These are phyloP conservation scores for Talaromyces trachyspermus DNA, from an alignment of 495 filamentous ascomycete species.

Conservation along the genomic window DNA sequence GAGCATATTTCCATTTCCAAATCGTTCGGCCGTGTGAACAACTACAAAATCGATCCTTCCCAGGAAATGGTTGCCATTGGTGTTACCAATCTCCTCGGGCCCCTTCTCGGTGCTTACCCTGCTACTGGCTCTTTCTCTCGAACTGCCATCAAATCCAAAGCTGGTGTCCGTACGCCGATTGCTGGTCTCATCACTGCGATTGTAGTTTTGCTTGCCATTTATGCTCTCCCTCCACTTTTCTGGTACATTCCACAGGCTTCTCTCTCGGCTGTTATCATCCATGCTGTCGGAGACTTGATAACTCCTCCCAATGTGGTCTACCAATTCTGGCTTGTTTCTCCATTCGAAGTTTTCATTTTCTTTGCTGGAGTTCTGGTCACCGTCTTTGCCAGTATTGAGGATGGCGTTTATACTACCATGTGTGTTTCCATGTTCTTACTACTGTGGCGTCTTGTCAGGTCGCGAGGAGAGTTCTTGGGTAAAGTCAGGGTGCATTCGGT, in stretches of 20 bases:
- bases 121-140: slow-evolving; percentile 96
- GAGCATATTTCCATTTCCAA: slow-evolving; percentile 98
- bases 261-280: slow-evolving; percentile 93
- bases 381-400: slow-evolving; percentile 79
- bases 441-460: slow-evolving; percentile 77
- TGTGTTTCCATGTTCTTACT: slow-evolving; percentile 68
- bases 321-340: slow-evolving; percentile 91
- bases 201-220: slow-evolving; percentile 91
- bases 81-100: slow-evolving; percentile 82
- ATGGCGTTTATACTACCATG: slow-evolving; percentile 87
- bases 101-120: slow-evolving; percentile 90
- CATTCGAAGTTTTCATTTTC: slow-evolving; percentile 87
- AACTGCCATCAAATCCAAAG: slow-evolving; percentile 97
- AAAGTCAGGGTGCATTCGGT: slow-evolving; percentile 86
- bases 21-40: slow-evolving; percentile 93
- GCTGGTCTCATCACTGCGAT: slow-evolving; percentile 85
- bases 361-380: slow-evolving; percentile 91
- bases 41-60: slow-evolving; percentile 96
- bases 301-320: slow-evolving; percentile 91
- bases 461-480: slow-evolving; percentile 81
- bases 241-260: slow-evolving; percentile 85
- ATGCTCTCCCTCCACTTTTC: slow-evolving; percentile 85
- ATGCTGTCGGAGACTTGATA: slow-evolving; percentile 92
- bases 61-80: slow-evolving; percentile 97
- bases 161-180: slow-evolving; percentile 88